Conservation (phyloP, 2,329 filamentous ascomycete species). For the Thyridium curvatum region DNA sequence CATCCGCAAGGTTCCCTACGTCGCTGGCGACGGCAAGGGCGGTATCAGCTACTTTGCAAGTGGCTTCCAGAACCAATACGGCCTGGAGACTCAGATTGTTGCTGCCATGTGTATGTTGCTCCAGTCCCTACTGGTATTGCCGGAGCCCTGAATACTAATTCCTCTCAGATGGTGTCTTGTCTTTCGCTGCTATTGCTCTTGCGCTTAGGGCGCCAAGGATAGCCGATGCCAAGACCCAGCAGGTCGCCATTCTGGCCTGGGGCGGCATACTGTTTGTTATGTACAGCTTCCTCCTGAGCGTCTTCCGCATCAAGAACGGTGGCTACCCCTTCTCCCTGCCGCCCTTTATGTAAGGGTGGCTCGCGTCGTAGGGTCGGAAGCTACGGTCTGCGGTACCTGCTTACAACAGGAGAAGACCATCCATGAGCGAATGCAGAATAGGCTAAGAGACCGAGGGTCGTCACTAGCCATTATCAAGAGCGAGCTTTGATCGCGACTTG, state of each 20-base stretch:
- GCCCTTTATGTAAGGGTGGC: conserved; percentile 60
- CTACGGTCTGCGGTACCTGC: too few relatives aligned
- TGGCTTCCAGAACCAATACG: conserved; percentile 91
- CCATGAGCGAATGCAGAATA: too few relatives aligned
- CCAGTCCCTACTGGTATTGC: not conserved
- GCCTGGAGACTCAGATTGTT: conserved; percentile 91
- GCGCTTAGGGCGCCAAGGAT: conserved; percentile 91
- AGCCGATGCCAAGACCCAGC: conserved; percentile 67
- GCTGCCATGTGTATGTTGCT: conserved; percentile 73
- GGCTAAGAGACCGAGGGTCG: too few relatives aligned
- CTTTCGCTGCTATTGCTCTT: conserved; percentile 86
- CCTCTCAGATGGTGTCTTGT: conserved; percentile 56
- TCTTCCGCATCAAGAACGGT: conserved; percentile 91
- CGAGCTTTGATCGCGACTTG: too few relatives aligned
- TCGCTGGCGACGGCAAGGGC: conserved; percentile 75
- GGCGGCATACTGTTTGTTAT: conserved; percentile 68
- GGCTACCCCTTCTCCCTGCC: conserved; percentile 93
- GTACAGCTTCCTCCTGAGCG: conserved; percentile 90
- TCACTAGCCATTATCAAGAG: too few relatives aligned
- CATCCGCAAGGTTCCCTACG: conserved; percentile 92
- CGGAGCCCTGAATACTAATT: not conserved
- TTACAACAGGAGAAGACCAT: too few relatives aligned
- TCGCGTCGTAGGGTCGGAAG: not conserved
- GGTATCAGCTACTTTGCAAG: conserved; percentile 85
- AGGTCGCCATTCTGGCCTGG: conserved; percentile 77